Percentiles rank a stretch among this genome's conserved stretches.
Evolutionary conservation across 2,329 filamentous ascomycete genomes (phyloP).

Genomic region (Nigrospora sphaerica): DNA sequence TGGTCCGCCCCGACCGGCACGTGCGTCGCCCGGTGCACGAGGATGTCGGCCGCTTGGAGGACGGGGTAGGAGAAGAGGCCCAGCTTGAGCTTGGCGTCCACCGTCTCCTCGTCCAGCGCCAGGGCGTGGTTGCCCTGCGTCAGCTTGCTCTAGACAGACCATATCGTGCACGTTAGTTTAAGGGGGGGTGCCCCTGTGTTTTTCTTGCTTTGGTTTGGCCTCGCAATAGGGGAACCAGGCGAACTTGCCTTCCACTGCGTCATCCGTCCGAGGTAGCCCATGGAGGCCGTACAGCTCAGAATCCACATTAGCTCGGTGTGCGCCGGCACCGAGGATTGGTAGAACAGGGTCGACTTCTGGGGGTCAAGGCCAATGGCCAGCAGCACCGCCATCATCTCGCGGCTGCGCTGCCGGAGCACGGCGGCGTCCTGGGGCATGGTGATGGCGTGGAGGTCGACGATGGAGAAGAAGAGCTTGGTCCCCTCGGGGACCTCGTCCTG

Average conservation of each 20-base stretch:
- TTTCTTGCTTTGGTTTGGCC: background rate
- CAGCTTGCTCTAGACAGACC: slow-evolving; percentile 58
- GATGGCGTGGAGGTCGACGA: slow-evolving; percentile 92
- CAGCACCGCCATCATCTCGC: slow-evolving; percentile 71
- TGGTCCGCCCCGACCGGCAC: slow-evolving; percentile 98
- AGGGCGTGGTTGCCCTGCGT: slow-evolving; percentile 52
- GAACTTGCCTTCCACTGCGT: slow-evolving; percentile 87
- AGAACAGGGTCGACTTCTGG: slow-evolving; percentile 70
- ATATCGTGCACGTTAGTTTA: background rate
- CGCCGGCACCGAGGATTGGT: slow-evolving; percentile 68
- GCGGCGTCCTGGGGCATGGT: slow-evolving; percentile 64
- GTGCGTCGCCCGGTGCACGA: slow-evolving; percentile 85
- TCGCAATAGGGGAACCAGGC: too few relatives aligned
- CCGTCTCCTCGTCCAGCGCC: slow-evolving; percentile 47
- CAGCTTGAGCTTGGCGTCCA: slow-evolving; percentile 59
- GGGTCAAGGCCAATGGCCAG: slow-evolving; percentile 81
- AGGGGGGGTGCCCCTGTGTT: background rate
- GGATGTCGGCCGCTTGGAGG: slow-evolving; percentile 87
- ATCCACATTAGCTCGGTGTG: slow-evolving; percentile 97
- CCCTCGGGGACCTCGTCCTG: slow-evolving; percentile 55
- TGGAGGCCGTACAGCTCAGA: slow-evolving; percentile 81
- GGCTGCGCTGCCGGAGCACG: slow-evolving; percentile 56
- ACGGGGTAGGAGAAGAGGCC: slow-evolving; percentile 95
- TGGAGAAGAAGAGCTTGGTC: slow-evolving; percentile 69
- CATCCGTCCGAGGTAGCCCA: slow-evolving; percentile 95